Conservation (phyloP, 371 early-diverging fungal species). For the Apophysomyces ossiformis region DNA sequence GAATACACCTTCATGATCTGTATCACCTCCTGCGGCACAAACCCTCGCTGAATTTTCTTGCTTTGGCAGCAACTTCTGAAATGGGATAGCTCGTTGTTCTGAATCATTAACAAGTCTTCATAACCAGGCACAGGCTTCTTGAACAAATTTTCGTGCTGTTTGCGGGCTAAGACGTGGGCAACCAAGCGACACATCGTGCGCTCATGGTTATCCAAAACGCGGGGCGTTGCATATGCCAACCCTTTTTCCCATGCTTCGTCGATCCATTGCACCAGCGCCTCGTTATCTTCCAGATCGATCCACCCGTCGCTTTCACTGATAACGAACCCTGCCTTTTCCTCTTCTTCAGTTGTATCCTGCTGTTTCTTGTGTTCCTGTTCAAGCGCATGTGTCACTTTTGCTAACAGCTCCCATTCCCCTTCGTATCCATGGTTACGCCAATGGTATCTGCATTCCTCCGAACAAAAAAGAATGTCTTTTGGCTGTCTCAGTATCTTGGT, state of each 20-base stretch:
- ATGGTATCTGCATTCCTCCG: constrained; percentile 29
- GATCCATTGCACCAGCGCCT: constrained; percentile 20
- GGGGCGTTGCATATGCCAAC: background rate
- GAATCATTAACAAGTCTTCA: constrained; percentile 30
- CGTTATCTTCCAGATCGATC: constrained; percentile 21
- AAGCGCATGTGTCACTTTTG: constrained; percentile 2
- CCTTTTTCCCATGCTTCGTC: constrained; percentile 30
- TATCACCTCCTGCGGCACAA: constrained; percentile 18
- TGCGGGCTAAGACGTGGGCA: constrained; percentile 31
- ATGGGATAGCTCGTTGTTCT: constrained; percentile 40
- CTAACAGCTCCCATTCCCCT: constrained; percentile 18
- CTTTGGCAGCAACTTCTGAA: constrained; percentile 19
- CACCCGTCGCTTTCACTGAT: constrained; percentile 7
- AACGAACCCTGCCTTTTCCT: background rate
- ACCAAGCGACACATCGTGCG: constrained; percentile 43
- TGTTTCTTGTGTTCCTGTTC: constrained; percentile 17
- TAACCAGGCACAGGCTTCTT: constrained; percentile 13
- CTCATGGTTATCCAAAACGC: constrained; percentile 28
- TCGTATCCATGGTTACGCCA: constrained; percentile 9
- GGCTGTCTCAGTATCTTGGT: background rate
- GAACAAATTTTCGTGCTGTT: constrained; percentile 15
- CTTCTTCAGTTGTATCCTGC: background rate
- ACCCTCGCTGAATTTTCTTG: background rate
- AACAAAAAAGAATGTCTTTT: constrained; percentile 38
- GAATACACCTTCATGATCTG: constrained; percentile 34